phyloP scores from a whole-genome alignment of 495 filamentous ascomycete species.

The Penicillium silybi region DNA sequence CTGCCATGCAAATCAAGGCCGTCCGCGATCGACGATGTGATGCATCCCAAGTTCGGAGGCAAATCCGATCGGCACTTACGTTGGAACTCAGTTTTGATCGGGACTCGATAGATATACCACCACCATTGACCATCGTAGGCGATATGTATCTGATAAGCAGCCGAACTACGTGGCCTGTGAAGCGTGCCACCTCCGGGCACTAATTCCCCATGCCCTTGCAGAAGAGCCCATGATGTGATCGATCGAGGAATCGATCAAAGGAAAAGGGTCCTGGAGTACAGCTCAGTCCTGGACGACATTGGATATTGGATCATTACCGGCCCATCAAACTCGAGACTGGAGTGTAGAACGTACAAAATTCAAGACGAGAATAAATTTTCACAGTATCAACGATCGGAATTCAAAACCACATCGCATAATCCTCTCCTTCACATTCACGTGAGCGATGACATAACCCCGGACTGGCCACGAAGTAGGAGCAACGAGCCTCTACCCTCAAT shows the following conservation, averaged over 20 bases:
- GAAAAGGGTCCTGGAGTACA: neutral
- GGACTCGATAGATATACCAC: neutral
- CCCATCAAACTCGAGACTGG: no score
- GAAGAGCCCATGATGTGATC: neutral
- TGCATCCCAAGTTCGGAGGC: neutral
- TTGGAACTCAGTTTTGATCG: neutral
- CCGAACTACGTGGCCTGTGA: neutral
- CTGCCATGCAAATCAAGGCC: neutral
- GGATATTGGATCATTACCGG: no score
- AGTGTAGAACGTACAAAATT: no score
- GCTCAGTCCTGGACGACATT: no score
- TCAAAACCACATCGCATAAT: no score
- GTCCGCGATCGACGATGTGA: neutral
- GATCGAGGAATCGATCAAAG: neutral
- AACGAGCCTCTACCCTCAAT: constrained; percentile 2
- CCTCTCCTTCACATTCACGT: no score
- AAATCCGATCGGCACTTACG: neutral
- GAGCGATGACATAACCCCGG: constrained; percentile 21
- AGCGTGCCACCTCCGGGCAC: neutral
- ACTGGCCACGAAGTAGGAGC: neutral
- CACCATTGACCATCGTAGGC: neutral
- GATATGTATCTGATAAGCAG: neutral
- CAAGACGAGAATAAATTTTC: no score
- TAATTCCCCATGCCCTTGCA: neutral
- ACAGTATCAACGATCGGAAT: no score